Evolutionary conservation across 805 yeast genomes (phyloP).

Genomic region (Yamadazyma takamatsuzukensis): DNA sequence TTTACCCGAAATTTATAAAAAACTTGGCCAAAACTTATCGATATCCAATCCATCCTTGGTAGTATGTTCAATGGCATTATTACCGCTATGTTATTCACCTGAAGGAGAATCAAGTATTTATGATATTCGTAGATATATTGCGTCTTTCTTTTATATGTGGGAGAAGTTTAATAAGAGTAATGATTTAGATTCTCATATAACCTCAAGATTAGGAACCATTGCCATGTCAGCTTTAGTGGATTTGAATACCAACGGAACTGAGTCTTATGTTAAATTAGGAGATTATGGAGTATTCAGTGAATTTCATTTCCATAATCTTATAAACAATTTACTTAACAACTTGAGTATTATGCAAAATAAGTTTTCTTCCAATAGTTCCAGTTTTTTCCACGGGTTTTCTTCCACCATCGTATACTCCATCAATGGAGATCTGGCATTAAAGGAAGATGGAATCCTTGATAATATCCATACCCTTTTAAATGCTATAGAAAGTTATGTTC

Average conservation of each 20-base stretch:
- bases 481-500: slow-evolving; percentile 75
- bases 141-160: slow-evolving; percentile 75
- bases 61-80: slow-evolving; percentile 49
- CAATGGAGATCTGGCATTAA: slow-evolving; percentile 43
- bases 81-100: slow-evolving; percentile 44
- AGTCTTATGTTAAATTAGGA: slow-evolving; percentile 28
- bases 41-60: slow-evolving; percentile 50
- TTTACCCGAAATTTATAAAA: slow-evolving; percentile 50
- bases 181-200: slow-evolving; percentile 58
- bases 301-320: slow-evolving; percentile 56
- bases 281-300: slow-evolving; percentile 61
- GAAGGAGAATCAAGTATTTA: slow-evolving; percentile 23
- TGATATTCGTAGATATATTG: slow-evolving; percentile 54
- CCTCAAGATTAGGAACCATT: slow-evolving; percentile 61
- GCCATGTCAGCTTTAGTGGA: slow-evolving; percentile 46
- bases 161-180: slow-evolving; percentile 44
- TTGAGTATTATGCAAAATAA: slow-evolving; percentile 47
- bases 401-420: slow-evolving; percentile 58
- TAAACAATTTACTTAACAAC: slow-evolving; percentile 49
- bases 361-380: slow-evolving; percentile 41
- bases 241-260: slow-evolving; percentile 15
- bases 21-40: slow-evolving; percentile 49
- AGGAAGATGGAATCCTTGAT: slow-evolving; percentile 45
- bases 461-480: slow-evolving; percentile 54
- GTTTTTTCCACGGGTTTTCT: slow-evolving; percentile 41